Conservation (phyloP, 345 rosid species). For the Sapria himalayana region DNA sequence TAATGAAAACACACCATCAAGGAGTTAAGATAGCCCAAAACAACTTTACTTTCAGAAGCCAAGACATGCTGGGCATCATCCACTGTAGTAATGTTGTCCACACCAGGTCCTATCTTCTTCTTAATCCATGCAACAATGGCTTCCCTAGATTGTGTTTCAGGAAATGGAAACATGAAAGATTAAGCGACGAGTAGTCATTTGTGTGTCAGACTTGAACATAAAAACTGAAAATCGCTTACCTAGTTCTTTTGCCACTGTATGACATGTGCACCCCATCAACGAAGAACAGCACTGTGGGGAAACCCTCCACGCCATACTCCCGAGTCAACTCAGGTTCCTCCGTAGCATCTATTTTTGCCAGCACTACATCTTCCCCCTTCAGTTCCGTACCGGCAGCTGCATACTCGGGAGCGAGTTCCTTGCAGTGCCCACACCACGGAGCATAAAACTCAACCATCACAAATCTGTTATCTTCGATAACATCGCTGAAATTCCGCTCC, state of each 20-base stretch:
- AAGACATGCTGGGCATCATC: constrained; percentile 71
- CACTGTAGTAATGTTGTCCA: constrained; percentile 47
- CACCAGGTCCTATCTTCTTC: constrained; percentile 87
- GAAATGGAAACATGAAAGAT: not conserved
- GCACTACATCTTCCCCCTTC: constrained; percentile 35
- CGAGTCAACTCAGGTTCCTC: constrained; percentile 79
- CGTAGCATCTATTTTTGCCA: constrained; percentile 93
- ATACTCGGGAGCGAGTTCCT: constrained; percentile 87
- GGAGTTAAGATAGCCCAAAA: constrained; percentile 69
- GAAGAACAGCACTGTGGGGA: constrained; percentile 65
- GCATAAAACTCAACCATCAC: constrained; percentile 98
- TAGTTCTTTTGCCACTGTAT: constrained; percentile 63
- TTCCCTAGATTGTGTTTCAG: constrained; percentile 26
- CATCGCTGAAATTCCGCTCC: constrained; percentile 54
- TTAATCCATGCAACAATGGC: constrained; percentile 83
- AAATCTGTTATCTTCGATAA: constrained; percentile 37
- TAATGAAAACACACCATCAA: constrained; percentile 55
- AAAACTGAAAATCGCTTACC: constrained; percentile 23
- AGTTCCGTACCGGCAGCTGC: constrained; percentile 96
- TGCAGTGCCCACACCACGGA: constrained; percentile 99
- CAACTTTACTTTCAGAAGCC: constrained; percentile 61
- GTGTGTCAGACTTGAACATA: not conserved
- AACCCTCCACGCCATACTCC: constrained; percentile 71
- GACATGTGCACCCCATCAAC: constrained; percentile 73
- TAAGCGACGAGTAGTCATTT: too few relatives aligned